Evolutionary conservation across 2,329 filamentous ascomycete genomes (phyloP), one percentile per base, ranked within the genome.

Genomic region (Aphanocladium album): DNA sequence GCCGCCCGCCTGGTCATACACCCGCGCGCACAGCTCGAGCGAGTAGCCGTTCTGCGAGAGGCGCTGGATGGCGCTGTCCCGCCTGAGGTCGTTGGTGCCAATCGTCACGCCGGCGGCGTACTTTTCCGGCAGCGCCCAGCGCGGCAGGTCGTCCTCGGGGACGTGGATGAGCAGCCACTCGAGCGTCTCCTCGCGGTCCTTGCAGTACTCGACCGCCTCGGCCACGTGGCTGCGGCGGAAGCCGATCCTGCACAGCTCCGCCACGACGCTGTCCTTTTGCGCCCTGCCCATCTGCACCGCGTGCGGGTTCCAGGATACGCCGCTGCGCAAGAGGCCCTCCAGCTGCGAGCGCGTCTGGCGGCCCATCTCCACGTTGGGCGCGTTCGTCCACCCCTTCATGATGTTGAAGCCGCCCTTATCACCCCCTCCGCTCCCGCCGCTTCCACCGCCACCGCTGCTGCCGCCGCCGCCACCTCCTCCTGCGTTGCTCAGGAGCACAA

Each of bases 101-200:
- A 99, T 87, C 49, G 88, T 91, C 27, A 98, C 88, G 23, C 95
- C 95, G 30, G 93, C 93, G 12, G 90, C 87, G 72, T 99, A 99
- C 63, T 88, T 90, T 74, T 96, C 93, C 0, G 95, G 95, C 46
- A 99, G 78, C 67, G 91, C 91, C 92, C 93, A 98, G 7, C 84
- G 80, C 1, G 95, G 95, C n/a, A 98, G 78, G 69, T 98, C 95
- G 71, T 99, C 95, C 71, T 99, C 95, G 1, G 95, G 95, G 2
- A 99, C 92, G 74, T 99, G 93, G 56, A 98, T 93, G 53, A 99
- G 82, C 17, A 99, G 82, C 95, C 95, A 99, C 72, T 98, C 93
- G 2, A 99, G 81, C 17, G 91, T 88, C 75, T 99, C 95, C 71
- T 97, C 93, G 33, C 89, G 83, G 71, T 96, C 92, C 73, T 93